Evolutionary conservation across 805 yeast genomes (phyloP).

Genomic region (Barnettozyma wickerhamii): DNA sequence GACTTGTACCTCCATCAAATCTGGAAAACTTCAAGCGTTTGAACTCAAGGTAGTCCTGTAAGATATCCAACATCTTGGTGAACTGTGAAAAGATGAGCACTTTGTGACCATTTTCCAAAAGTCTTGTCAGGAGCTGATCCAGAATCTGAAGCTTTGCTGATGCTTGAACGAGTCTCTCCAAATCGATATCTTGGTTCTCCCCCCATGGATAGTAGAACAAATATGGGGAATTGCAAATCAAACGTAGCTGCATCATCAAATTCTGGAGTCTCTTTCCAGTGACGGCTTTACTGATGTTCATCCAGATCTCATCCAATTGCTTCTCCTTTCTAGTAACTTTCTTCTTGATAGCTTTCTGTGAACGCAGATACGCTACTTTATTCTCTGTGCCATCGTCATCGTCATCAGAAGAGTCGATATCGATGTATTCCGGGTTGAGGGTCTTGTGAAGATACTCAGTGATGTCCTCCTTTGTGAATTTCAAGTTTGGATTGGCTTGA

Average conservation of each 20-base stretch:
- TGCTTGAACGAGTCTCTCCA: conserved; percentile 40
- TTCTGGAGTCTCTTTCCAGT: conserved; percentile 56
- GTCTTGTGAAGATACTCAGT: conserved; percentile 40
- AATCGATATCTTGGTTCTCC: conserved; percentile 36
- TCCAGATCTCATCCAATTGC: conserved; percentile 12
- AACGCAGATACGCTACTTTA: conserved; percentile 7
- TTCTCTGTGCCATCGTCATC: conserved; percentile 12
- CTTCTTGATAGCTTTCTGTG: conserved; percentile 3
- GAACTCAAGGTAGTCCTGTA: conserved; percentile 67
- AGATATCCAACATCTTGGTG: conserved; percentile 71
- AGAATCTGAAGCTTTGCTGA: conserved; percentile 74
- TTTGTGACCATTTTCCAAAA: conserved; percentile 55
- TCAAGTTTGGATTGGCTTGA: conserved; percentile 31
- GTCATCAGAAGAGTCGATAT: conserved; percentile 12
- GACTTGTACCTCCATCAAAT: conserved; percentile 73
- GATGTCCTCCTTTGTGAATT: conserved; percentile 27
- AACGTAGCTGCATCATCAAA: conserved; percentile 77
- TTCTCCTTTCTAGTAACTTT: conserved; percentile 9
- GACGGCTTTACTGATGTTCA: conserved; percentile 34
- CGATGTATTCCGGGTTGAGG: conserved; percentile 27
- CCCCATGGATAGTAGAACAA: conserved; percentile 76
- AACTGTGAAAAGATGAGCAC: conserved; percentile 85
- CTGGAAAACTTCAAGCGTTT: conserved; percentile 47
- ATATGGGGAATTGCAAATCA: conserved; percentile 83
- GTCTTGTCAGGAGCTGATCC: conserved; percentile 52